phyloP scores from a whole-genome alignment of 768 basidiomycete genomes.

The Hygrophorus russula region DNA sequence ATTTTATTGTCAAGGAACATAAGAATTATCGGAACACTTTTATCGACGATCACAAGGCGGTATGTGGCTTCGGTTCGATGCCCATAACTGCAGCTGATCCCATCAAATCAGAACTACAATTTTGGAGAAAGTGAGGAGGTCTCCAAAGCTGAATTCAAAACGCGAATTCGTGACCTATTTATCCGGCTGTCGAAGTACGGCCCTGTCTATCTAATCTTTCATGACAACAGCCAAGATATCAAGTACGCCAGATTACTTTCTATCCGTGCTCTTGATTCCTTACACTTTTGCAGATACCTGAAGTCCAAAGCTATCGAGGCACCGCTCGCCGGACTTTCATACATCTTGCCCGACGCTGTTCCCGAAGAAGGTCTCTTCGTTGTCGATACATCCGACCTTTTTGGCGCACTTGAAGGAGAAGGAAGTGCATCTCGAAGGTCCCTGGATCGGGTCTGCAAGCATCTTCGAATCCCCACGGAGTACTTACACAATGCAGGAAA shows the following conservation, averaged over 20 bases:
- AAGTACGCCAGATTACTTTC: conserved; percentile 38
- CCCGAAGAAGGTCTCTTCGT: conserved; percentile 47
- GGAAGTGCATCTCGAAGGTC: conserved; percentile 36
- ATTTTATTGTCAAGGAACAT: conserved; percentile 57
- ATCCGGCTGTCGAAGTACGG: conserved; percentile 28
- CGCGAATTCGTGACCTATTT: conserved; percentile 37
- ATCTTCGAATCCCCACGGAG: conserved; percentile 44
- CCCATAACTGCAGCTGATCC: neutral
- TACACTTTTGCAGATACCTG: conserved; percentile 32
- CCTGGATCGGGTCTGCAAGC: conserved; percentile 51
- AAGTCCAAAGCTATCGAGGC: conserved; percentile 38
- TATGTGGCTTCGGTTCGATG: neutral
- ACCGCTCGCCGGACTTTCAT: conserved; percentile 37
- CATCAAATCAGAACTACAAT: conserved; percentile 39
- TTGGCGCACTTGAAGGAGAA: conserved; percentile 63
- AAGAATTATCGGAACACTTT: conserved; percentile 48
- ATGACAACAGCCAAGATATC: conserved; percentile 68
- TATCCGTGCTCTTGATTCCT: neutral
- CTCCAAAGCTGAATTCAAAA: conserved; percentile 38
- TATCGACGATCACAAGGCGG: conserved; percentile 37
- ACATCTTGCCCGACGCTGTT: conserved; percentile 44
- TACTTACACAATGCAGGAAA: conserved; percentile 80
- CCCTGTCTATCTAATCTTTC: conserved; percentile 71
- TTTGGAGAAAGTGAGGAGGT: conserved; percentile 56
- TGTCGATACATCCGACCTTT: conserved; percentile 66